Evolutionary conservation across 306 rosid genomes (phyloP).

Genomic region (peach (Prunus persica)): DNA sequence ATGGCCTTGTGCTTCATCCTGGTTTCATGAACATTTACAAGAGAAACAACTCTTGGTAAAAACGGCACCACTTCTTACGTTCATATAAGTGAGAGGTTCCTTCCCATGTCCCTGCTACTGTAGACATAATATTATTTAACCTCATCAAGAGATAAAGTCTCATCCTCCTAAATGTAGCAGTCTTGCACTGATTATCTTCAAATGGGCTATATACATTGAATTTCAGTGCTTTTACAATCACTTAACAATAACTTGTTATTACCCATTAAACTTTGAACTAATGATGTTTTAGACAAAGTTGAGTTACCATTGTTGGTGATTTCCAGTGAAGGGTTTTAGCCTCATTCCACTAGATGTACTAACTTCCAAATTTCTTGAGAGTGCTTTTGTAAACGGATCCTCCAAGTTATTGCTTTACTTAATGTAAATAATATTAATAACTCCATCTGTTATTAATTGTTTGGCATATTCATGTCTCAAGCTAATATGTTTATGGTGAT

Average conservation of each 20-base stretch:
- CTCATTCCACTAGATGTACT: background rate
- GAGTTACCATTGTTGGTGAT: background rate
- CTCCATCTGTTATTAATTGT: too few relatives aligned
- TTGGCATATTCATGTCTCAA: too few relatives aligned
- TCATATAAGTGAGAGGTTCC: background rate
- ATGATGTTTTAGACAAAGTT: background rate
- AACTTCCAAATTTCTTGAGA: background rate
- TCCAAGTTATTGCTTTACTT: background rate
- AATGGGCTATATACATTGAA: too few relatives aligned
- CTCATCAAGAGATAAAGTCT: background rate
- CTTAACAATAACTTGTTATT: background rate
- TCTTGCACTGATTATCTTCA: background rate
- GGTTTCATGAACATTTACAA: background rate
- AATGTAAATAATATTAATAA: background rate
- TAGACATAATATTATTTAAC: background rate
- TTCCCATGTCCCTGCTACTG: background rate
- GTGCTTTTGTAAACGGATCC: background rate
- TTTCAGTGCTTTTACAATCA: background rate
- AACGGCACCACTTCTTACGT: conserved; percentile 4
- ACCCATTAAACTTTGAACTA: background rate
- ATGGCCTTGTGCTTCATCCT: background rate
- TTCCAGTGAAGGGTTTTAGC: background rate
- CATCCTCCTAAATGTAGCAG: background rate
- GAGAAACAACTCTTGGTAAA: background rate
- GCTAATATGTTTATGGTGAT: background rate